Base-by-base conservation (phyloP, 2,329 filamentous ascomycete genomes). In the Beauveria medogensis region DNA sequence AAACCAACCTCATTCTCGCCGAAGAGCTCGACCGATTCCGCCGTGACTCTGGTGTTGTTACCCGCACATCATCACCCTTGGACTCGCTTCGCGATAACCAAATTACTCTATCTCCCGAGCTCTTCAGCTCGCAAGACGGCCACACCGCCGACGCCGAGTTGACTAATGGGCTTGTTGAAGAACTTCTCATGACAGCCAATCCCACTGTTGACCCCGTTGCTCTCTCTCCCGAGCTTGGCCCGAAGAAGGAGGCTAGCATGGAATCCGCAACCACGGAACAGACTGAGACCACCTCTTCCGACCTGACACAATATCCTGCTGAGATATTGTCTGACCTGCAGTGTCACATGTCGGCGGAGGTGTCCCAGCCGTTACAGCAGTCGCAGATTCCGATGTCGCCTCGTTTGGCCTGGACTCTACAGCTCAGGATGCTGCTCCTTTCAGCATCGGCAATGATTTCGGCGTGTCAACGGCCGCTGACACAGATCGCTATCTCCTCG, bases 291-390 rank as follows among this genome's bases (percentile, higher is more conserved):
- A 70, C 76, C 79, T 83, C 88, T 78, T 83, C 90, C 86, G 91
- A 95, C 84, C 80, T 85, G 94, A 94, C 92, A 97, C 94, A 97
- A 97, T 92, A 95, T 96, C 92, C 94, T 97, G 94, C 94, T 83
- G 94, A 84, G 92, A 88, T 97, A 93, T 97, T 97, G 94, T 97
- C 60, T 18, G 94, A 96, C 94, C 94, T 96, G 94, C 94, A 89
- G 94, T 99, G 94, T 97, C 94, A 88, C 93, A 92, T 86, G 88
- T 93, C 90, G 89, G 84, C 79, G 81, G 83, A 82, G 77, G 79
- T 77, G 75, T 75, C 78, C 70, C 74, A 72, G 73, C 73, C 74
- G 69, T 78, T 75, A 72, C 70, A 66, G 72, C 71, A 70, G 68
- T 78, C 74, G 66, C 78, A 70, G 72, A 77, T 74, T 69, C 71